Base-by-base conservation (phyloP, 163 green algal genomes). In the Chlorella variabilis region DNA sequence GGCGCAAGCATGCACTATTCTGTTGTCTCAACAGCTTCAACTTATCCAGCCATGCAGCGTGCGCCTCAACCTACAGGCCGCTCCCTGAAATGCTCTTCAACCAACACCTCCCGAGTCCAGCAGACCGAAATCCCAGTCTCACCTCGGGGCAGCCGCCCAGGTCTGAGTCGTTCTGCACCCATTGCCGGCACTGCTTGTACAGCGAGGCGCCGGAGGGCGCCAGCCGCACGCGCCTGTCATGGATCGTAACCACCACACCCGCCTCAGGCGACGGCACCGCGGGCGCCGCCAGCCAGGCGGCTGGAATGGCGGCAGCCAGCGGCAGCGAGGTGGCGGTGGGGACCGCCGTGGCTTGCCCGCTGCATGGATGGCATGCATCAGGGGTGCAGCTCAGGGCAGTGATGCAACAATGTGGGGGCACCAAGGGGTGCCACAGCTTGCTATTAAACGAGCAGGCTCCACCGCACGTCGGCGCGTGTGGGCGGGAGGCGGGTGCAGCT, bases 91-190 rank as follows among this genome's bases (percentile, higher is more conserved):
- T 54, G 11, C 45, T 54, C 11, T 15, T 67, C 36, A 56, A 41
- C 33, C 62, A 48, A 51, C 42, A n/a, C n/a, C 66, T 69, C 71
- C 45, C 45, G 11, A 11, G 11, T 54, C 45, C 45, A 54, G 45
- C 45, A 54, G 15, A n/a, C n/a, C n/a, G n/a, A n/a, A n/a, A n/a
- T n/a, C 11, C 45, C 45, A 54, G 23, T 9, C 54, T 63, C 54
- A 63, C 54, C 54, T 63, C 54, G 23, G 54, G 54, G 23, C 18
- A 63, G 54, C 23, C 25, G 2, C 33, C 45, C 45, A 79, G 51
- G 59, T 87, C 70, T 38, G 84, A 71, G 29, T 89, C 76, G 36
- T 89, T 87, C 38, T 89, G 82, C 48, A 89, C 71, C 85, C 85
- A 89, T 18, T 80, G 78, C 48, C 85, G 69, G 76, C 82, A 87